Conservation (phyloP, 2,329 filamentous ascomycete genomes). For the Emergomyces orientalis region DNA sequence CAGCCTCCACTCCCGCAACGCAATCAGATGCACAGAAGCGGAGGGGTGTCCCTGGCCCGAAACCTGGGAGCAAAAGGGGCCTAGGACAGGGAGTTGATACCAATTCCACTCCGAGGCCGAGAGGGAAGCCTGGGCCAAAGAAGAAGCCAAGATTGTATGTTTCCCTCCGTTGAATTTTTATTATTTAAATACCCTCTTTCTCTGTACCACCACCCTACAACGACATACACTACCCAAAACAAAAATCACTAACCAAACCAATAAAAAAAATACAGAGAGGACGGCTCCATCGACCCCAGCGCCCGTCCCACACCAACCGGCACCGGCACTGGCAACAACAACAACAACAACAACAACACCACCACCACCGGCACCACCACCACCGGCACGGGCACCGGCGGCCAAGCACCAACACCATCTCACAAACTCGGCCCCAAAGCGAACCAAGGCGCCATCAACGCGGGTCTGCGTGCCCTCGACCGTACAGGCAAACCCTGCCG, state of each 20-base stretch:
- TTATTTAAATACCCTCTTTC: too few relatives aligned
- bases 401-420: slow-evolving; percentile 21
- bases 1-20: slow-evolving; percentile 23
- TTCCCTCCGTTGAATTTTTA: neutral
- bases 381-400: neutral
- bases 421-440: slow-evolving; percentile 94
- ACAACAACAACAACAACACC: slow-evolving; percentile 13
- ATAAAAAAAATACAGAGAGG: slow-evolving; percentile 33
- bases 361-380: neutral
- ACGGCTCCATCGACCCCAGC: slow-evolving; percentile 39
- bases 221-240: too few relatives aligned
- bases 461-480: slow-evolving; percentile 86
- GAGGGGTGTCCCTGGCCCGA: slow-evolving; percentile 63
- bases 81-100: slow-evolving; percentile 47
- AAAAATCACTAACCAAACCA: neutral
- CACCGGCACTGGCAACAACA: slow-evolving; percentile 27
- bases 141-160: slow-evolving; percentile 92
- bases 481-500: slow-evolving; percentile 85
- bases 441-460: slow-evolving; percentile 95
- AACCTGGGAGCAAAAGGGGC: slow-evolving; percentile 53
- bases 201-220: too few relatives aligned
- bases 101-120: slow-evolving; percentile 57
- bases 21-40: slow-evolving; percentile 53
- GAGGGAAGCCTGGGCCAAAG: slow-evolving; percentile 89
- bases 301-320: slow-evolving; percentile 41